A percentile compares a stretch with the other conserved stretches of the same genome.
Evolutionary conservation across 352 stramenopile genomes (phyloP).

Genomic region (Phytophthora megakarya): DNA sequence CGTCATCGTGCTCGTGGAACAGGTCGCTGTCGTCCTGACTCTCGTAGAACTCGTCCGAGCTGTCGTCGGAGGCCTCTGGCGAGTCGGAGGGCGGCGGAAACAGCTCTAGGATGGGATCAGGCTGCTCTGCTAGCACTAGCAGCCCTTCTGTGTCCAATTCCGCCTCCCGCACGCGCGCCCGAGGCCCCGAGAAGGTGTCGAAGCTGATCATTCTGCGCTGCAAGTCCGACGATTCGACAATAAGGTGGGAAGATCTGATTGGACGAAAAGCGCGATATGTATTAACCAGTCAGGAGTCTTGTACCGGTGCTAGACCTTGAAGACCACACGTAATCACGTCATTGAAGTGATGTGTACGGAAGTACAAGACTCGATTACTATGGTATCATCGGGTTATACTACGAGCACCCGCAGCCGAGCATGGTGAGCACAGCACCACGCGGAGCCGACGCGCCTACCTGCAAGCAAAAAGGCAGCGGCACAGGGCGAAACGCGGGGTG

Average conservation of each 20-base stretch:
- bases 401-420: not conserved
- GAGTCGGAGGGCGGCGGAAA: slow-evolving; percentile 11
- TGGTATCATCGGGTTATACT: not conserved
- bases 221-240: slow-evolving; percentile 1
- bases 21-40: slow-evolving; percentile 43
- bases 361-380: not conserved
- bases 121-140: slow-evolving; percentile 33
- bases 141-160: slow-evolving; percentile 35
- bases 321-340: not conserved
- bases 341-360: not conserved
- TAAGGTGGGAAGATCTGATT: slow-evolving; percentile 1
- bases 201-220: slow-evolving; percentile 71
- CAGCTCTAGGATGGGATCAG: slow-evolving; percentile 1
- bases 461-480: slow-evolving; percentile 11
- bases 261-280: slow-evolving; percentile 3
- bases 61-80: slow-evolving; percentile 12
- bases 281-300: not conserved
- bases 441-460: not conserved
- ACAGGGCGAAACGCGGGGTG: slow-evolving; percentile 17
- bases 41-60: slow-evolving; percentile 36
- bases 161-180: slow-evolving; percentile 40
- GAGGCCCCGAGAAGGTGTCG: slow-evolving; percentile 65
- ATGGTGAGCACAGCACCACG: too few species aligned
- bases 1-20: slow-evolving; percentile 40
- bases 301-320: not conserved